Evolutionary conservation across 2,329 filamentous ascomycete species (phyloP), one percentile per base, ranked within the genome.

Genomic region (Aureobasidium mangrovei): DNA sequence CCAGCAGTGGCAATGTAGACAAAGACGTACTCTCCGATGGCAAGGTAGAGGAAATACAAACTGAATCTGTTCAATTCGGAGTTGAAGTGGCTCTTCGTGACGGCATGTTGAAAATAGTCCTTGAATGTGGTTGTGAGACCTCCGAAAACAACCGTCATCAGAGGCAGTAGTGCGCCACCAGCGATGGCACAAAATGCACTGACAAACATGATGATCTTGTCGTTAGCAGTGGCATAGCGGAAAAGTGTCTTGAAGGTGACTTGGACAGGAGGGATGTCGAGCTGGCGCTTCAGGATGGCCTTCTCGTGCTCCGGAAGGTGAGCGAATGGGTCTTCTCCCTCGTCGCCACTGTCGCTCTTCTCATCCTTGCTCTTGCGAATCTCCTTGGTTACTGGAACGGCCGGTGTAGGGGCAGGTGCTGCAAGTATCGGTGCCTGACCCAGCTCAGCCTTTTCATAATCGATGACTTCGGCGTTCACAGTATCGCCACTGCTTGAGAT

Each of bases 41-140:
- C 89, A 44, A 95, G 78, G 67, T 95, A 95, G 33, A 95, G 73
- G 60, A 94, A 93, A 70, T 94, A 94, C 35, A 94, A 71, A 8
- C 90, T 85, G 61, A 85, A 79, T 41, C 76, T 74, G 7, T 72
- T 72, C 61, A 94, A 73, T 56, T 82, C 72, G 52, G 71, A 59
- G 47, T 77, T 75, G 69, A 93, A 93, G 0, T 74, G 71, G 36
- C 74, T 65, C 40, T 77, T 77, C 1, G 69, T 65, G 18, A 78
- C 72, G 0, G 64, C 65, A 4, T 72, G 71, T 3, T 73, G 67
- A 60, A 86, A 80, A 61, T 81, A 88, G 26, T 74, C 65, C 62
- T 86, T 80, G 65, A 95, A 94, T 1, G 78, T 79, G 3, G 81
- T 81, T 56, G 89, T 82, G 38, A 95, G 75, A 49, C 83, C 81